Evolutionary conservation across 208 protist genomes (phyloP), one percentile per base, ranked within the genome.

Genomic region (Balamuthia mandrillaris): DNA sequence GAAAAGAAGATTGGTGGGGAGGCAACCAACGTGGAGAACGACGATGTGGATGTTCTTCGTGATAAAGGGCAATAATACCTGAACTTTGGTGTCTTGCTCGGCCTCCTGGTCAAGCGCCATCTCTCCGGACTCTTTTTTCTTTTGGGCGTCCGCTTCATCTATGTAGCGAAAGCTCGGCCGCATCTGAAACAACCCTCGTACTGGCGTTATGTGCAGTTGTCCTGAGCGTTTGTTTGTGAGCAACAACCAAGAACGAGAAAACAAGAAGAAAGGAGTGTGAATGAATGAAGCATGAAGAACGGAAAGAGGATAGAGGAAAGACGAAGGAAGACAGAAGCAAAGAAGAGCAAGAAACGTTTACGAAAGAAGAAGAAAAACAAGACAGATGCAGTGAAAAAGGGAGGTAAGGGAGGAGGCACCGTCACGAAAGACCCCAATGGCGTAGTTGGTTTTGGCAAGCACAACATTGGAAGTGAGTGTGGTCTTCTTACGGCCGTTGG

Each of bases 141-240:
- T 39, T 6, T 63, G 51, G 27, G 68, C 31, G 24, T 51, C 42
- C 3, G 24, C 21, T 5, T 6, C 74, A 35, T 81, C 74, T n/a
- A 81, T 81, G 74, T 81, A 52, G 10, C 51, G 27, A 63, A 81
- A 81, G 24, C 37, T 52, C 21, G 74, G 74, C 1, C 74, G 74
- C 74, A 81, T 81, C n/a, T 81, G 74, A 41, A 52, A 81, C 3
- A 65, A 35, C n/a, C 24, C 74, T 7, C 1, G n/a, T 4, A 81
- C 39, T 12, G 74, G 74, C 18, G 74, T 81, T 16, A 81, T 37
- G 54, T 81, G 74, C 74, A 81, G 54, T 37, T 81, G 52, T 35
- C 63, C 74, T 18, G n/a, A n/a, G n/a, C 74, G 51, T 81, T 24
- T 79, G 33, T 75, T 6, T n/a, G n/a, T n/a, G n/a, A n/a, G n/a